Evolutionary conservation across 1,139 yeast species (phyloP).

Genomic region (Candida freyschussii): DNA sequence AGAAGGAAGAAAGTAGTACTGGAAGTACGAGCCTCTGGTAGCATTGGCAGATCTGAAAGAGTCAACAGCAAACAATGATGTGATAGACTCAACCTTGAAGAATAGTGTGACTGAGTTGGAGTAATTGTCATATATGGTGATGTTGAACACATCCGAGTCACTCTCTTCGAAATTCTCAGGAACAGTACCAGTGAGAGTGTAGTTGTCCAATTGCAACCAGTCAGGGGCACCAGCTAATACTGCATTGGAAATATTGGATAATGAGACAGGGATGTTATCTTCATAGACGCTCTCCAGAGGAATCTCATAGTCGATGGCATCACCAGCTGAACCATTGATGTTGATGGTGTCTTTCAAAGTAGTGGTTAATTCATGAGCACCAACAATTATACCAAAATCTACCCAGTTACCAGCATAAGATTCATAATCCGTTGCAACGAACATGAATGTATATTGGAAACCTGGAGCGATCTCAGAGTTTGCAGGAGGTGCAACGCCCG

Average conservation of each 20-base stretch:
- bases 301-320: conserved; percentile 47
- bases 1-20: conserved; percentile 46
- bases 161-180: conserved; percentile 42
- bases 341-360: conserved; percentile 39
- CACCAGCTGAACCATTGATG: conserved; percentile 64
- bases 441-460: conserved; percentile 59
- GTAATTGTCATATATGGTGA: conserved; percentile 56
- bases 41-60: conserved; percentile 59
- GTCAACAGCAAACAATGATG: conserved; percentile 45
- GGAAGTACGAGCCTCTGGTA: conserved; percentile 55
- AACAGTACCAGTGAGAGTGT: conserved; percentile 52
- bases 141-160: conserved; percentile 42
- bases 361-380: conserved; percentile 82
- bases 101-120: conserved; percentile 61
- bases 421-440: conserved; percentile 73
- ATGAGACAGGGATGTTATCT: conserved; percentile 48
- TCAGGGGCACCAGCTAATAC: conserved; percentile 45
- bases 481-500: conserved; percentile 85
- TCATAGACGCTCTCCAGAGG: conserved; percentile 58
- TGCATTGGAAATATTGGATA: conserved; percentile 52
- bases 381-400: conserved; percentile 68
- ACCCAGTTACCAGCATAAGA: conserved; percentile 76
- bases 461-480: conserved; percentile 88
- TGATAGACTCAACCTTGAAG: conserved; percentile 39
- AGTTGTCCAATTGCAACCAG: conserved; percentile 50